phyloP scores from a whole-genome alignment of 805 yeast genomes.

The Wickerhamomyces queroliae region DNA sequence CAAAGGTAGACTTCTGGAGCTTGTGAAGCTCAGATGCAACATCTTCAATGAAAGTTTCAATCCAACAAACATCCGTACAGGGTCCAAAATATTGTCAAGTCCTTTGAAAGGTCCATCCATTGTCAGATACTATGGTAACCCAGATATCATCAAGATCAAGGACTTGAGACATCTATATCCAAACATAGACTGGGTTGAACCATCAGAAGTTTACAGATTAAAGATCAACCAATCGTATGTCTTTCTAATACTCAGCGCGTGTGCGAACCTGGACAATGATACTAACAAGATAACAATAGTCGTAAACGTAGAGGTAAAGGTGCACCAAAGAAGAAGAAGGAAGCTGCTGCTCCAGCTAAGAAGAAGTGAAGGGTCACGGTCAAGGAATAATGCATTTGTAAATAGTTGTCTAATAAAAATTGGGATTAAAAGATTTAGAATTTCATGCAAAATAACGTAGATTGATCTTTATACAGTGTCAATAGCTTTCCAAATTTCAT shows the following conservation, averaged over 20 bases:
- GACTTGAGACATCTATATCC: slow-evolving; percentile 52
- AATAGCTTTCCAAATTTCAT: slow-evolving; percentile 13
- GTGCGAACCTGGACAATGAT: background rate
- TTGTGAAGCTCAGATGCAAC: slow-evolving; percentile 54
- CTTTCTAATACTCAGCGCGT: background rate
- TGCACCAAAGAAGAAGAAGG: slow-evolving; percentile 73
- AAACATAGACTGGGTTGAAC: slow-evolving; percentile 47
- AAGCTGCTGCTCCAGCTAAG: slow-evolving; percentile 33
- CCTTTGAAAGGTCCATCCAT: slow-evolving; percentile 72
- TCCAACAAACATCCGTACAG: slow-evolving; percentile 62
- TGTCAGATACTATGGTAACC: slow-evolving; percentile 68
- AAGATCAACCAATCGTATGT: slow-evolving; percentile 21
- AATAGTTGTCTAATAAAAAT: slow-evolving; percentile 3
- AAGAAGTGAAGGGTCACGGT: slow-evolving; percentile 19
- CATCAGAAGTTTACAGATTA: slow-evolving; percentile 64
- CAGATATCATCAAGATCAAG: slow-evolving; percentile 57
- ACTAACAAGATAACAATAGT: slow-evolving; percentile 16
- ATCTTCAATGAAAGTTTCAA: slow-evolving; percentile 69
- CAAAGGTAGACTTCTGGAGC: slow-evolving; percentile 44
- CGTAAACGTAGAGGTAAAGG: slow-evolving; percentile 86
- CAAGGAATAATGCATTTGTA: slow-evolving; percentile 3
- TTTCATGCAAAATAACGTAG: too few species aligned
- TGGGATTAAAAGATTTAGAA: too few species aligned
- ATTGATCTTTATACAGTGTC: background rate
- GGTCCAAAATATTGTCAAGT: slow-evolving; percentile 60